Conservation (phyloP, 106 monocot genomes). For the Acorus calamus region DNA sequence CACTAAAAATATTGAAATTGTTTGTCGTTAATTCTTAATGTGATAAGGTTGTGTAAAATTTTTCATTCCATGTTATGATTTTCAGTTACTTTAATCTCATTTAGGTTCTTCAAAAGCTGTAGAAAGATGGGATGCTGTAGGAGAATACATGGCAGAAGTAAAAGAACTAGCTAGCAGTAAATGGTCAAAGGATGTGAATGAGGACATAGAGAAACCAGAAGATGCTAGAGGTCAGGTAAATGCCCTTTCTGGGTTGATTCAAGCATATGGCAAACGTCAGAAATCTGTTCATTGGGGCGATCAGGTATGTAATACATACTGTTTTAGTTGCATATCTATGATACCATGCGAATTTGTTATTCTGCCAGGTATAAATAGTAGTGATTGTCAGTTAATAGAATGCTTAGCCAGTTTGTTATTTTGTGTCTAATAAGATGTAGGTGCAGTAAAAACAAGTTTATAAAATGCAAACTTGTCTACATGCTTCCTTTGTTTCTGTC, state of each 20-base stretch:
- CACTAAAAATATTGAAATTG: no score
- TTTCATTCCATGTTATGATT: slow-evolving; percentile 4
- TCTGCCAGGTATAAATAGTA: not conserved
- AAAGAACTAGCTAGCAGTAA: slow-evolving; percentile 69
- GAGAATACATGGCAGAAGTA: slow-evolving; percentile 30
- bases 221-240: slow-evolving; percentile 7
- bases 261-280: slow-evolving; percentile 42
- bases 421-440: no score
- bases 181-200: slow-evolving; percentile 76
- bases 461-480: no score
- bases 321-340: not conserved
- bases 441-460: no score
- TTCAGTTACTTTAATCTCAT: not conserved
- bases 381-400: no score
- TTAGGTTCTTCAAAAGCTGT: slow-evolving; percentile 27
- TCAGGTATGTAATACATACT: slow-evolving; percentile 29
- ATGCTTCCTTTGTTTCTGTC: no score
- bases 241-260: slow-evolving; percentile 69
- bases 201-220: slow-evolving; percentile 33
- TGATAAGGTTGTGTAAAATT: not conserved
- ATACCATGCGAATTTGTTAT: not conserved
- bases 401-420: no score
- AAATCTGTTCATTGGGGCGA: slow-evolving; percentile 91
- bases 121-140: slow-evolving; percentile 45
- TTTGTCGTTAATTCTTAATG: not conserved